Percentiles rank a stretch among this genome's conserved stretches.
Evolutionary conservation across 441 rosid species (phyloP).

Genomic region (Capsella rubella): DNA sequence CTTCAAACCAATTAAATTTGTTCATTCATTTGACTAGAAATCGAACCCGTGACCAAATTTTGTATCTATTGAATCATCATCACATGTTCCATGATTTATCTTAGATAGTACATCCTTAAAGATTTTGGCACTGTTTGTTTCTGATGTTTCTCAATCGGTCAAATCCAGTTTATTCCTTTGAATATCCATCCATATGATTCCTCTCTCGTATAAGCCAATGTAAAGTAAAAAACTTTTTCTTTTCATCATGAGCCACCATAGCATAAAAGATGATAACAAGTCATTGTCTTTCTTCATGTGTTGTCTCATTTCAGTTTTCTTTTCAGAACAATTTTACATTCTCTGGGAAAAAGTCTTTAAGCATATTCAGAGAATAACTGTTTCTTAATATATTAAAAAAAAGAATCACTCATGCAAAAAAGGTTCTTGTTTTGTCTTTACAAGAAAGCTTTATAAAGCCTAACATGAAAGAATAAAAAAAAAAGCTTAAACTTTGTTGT

Average conservation of each 20-base stretch:
- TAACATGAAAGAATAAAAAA: not conserved
- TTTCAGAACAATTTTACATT: conserved; percentile 34
- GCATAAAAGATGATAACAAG: conserved; percentile 28
- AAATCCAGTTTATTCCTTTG: conserved; percentile 17
- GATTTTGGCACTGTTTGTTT: conserved; percentile 1
- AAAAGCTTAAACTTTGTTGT: conserved; percentile 27
- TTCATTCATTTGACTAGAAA: not conserved
- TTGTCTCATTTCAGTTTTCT: conserved; percentile 39
- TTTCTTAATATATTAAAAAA: not conserved
- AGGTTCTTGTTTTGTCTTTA: conserved; percentile 32
- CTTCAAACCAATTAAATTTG: not conserved
- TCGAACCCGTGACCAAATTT: not conserved
- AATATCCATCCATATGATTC: conserved; percentile 8
- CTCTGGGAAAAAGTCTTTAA: conserved; percentile 18
- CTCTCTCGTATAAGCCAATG: not conserved
- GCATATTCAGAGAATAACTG: conserved; percentile 41
- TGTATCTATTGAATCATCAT: not conserved
- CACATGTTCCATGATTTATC: not conserved
- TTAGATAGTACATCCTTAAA: not conserved
- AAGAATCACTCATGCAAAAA: conserved; percentile 29
- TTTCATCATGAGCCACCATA: conserved; percentile 29
- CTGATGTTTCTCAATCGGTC: not conserved
- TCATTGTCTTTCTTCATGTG: conserved; percentile 30
- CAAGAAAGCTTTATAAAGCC: conserved; percentile 32
- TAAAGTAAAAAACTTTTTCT: conserved; percentile 29